Evolutionary conservation across 2,329 filamentous ascomycete genomes (phyloP).

Genomic region (Thermoascus crustaceus): DNA sequence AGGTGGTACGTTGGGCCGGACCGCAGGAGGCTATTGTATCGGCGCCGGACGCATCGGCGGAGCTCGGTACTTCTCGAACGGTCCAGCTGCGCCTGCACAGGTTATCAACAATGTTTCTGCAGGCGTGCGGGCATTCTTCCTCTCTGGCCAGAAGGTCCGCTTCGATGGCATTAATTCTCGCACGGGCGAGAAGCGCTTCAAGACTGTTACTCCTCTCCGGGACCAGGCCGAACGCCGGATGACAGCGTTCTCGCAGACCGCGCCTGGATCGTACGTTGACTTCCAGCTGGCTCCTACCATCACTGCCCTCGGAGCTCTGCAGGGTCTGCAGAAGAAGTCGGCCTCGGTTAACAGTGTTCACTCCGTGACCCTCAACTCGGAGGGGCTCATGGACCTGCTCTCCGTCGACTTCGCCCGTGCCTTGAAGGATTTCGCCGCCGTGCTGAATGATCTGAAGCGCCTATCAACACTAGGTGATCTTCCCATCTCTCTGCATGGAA

Average conservation of each 20-base stretch:
- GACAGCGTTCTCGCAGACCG: constrained; percentile 42
- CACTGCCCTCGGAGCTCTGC: constrained; percentile 71
- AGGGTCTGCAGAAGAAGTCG: constrained; percentile 27
- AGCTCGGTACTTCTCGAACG: constrained; percentile 82
- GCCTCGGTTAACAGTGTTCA: constrained; percentile 24
- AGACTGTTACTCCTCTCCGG: constrained; percentile 64
- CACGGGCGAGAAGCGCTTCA: constrained; percentile 70
- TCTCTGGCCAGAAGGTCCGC: constrained; percentile 81
- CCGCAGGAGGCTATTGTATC: constrained; percentile 77
- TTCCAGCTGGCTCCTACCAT: constrained; percentile 84
- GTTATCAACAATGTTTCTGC: constrained; percentile 93
- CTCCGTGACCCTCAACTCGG: constrained; percentile 62
- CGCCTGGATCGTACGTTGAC: constrained; percentile 75
- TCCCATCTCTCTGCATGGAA: constrained; percentile 64
- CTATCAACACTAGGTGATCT: constrained; percentile 73
- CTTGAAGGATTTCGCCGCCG: constrained; percentile 70
- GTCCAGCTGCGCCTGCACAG: constrained; percentile 74
- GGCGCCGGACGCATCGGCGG: constrained; percentile 63
- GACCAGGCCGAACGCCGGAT: constrained; percentile 64
- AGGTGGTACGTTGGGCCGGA: constrained; percentile 73
- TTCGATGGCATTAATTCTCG: constrained; percentile 66
- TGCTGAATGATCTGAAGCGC: constrained; percentile 72
- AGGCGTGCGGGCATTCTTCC: constrained; percentile 81
- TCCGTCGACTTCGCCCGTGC: constrained; percentile 82
- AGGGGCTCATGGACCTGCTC: constrained; percentile 76